Conservation (phyloP, 1,284 basidiomycete species). For the Caloboletus firmus region DNA sequence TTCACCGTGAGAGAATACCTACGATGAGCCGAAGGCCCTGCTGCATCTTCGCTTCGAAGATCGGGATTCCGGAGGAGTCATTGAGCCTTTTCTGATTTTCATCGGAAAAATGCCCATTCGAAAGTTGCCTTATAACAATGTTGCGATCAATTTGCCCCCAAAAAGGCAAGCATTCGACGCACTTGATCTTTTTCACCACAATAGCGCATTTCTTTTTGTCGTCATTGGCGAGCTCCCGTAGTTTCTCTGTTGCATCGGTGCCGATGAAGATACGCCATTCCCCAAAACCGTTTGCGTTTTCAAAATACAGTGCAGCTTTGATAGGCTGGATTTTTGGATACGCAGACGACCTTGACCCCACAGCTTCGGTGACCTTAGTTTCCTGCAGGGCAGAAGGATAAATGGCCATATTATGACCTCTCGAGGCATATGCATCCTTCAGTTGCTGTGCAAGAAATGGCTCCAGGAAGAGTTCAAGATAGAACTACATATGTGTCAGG, state of each 20-base stretch:
- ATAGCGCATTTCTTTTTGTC: slow-evolving; percentile 47
- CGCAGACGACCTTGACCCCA: slow-evolving; percentile 23
- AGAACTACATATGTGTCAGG: slow-evolving; percentile 22
- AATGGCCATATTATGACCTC: background rate
- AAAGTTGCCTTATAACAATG: slow-evolving; percentile 52
- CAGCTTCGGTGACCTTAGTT: background rate
- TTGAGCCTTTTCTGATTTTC: slow-evolving; percentile 68
- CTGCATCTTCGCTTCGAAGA: slow-evolving; percentile 71
- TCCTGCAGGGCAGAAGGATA: background rate
- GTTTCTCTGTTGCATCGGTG: slow-evolving; percentile 42
- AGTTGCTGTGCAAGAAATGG: slow-evolving; percentile 17
- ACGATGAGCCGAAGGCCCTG: slow-evolving; percentile 61
- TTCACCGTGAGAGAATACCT: slow-evolving; percentile 20
- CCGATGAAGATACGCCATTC: slow-evolving; percentile 54
- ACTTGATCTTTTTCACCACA: slow-evolving; percentile 63
- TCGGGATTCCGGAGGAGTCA: slow-evolving; percentile 48
- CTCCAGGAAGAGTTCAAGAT: slow-evolving; percentile 21
- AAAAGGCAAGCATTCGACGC: slow-evolving; percentile 7
- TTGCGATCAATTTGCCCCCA: background rate
- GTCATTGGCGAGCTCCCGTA: slow-evolving; percentile 42
- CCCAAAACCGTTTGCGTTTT: slow-evolving; percentile 52
- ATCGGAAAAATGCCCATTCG: slow-evolving; percentile 63
- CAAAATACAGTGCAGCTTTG: slow-evolving; percentile 50
- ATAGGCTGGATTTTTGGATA: slow-evolving; percentile 50
- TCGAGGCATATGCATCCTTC: slow-evolving; percentile 15